Conservation (phyloP, 805 yeast genomes). For the Teunomyces kruisii region DNA sequence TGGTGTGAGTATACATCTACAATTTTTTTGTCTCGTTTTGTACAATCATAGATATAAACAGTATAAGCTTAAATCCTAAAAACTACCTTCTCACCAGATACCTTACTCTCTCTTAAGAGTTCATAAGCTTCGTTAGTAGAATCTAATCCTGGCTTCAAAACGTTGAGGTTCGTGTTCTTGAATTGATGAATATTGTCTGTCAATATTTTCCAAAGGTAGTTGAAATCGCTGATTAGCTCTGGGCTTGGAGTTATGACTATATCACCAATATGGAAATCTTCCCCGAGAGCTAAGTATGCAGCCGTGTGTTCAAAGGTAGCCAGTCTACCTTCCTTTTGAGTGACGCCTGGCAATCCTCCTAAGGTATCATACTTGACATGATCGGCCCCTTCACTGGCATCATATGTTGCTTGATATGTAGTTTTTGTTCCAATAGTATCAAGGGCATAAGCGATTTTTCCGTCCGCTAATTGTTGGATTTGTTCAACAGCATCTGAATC, state of each 20-base stretch:
- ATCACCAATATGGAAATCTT: not conserved
- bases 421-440: no score
- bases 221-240: slow-evolving; percentile 9
- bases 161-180: slow-evolving; percentile 19
- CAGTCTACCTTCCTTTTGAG: not conserved
- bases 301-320: not conserved
- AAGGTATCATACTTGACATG: no score
- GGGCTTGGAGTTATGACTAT: not conserved
- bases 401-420: no score
- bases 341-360: no score
- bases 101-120: slow-evolving; percentile 37
- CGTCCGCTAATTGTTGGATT: no score
- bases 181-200: slow-evolving; percentile 17
- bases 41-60: no score
- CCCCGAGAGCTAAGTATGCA: slow-evolving; percentile 9
- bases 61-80: slow-evolving; percentile 18
- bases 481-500: no score
- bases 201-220: slow-evolving; percentile 22
- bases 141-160: slow-evolving; percentile 26
- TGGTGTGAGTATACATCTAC: no score
- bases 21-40: no score
- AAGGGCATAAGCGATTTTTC: no score
- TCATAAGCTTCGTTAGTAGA: slow-evolving; percentile 36
- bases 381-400: no score
- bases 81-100: slow-evolving; percentile 46